Evolutionary conservation across 2,329 filamentous ascomycete genomes (phyloP).

Genomic region (Hirsutella minnesotensis): DNA sequence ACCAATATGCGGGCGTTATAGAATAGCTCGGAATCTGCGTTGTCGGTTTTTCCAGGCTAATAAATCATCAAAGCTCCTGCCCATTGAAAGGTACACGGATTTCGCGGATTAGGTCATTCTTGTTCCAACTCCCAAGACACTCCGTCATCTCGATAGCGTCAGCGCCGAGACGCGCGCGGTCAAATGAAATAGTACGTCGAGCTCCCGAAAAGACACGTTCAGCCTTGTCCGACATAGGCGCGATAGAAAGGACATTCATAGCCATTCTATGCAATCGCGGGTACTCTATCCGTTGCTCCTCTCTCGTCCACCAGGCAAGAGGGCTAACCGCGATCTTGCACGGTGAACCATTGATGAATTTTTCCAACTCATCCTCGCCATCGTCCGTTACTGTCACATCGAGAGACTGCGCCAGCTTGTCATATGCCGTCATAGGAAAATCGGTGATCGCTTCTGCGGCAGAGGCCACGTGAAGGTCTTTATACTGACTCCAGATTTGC

Average conservation of each 20-base stretch:
- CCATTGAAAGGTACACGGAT: background rate
- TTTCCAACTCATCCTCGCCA: conserved; percentile 4
- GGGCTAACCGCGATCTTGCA: conserved; percentile 3
- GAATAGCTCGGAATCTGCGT: too few relatives aligned
- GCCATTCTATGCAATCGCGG: conserved; percentile 2
- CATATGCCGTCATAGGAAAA: background rate
- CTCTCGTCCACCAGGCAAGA: conserved; percentile 4
- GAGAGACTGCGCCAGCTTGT: background rate
- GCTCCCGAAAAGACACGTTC: conserved; percentile 3
- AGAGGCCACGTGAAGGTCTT: background rate
- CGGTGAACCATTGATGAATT: conserved; percentile 4
- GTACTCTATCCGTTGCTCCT: conserved; percentile 4
- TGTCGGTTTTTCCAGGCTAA: background rate
- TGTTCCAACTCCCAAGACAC: conserved; percentile 6
- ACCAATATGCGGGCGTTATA: too few relatives aligned
- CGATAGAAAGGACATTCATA: conserved; percentile 3
- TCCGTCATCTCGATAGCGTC: conserved; percentile 6
- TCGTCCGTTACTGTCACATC: background rate
- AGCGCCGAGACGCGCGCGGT: conserved; percentile 3
- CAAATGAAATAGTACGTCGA: conserved; percentile 3
- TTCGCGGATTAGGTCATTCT: conserved; percentile 2
- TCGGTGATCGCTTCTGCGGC: background rate
- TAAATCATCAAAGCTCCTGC: background rate
- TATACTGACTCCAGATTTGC: background rate
- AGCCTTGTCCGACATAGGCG: conserved; percentile 4